phyloP scores from a whole-genome alignment of 2,329 filamentous ascomycete species.

The Alternaria sp. region DNA sequence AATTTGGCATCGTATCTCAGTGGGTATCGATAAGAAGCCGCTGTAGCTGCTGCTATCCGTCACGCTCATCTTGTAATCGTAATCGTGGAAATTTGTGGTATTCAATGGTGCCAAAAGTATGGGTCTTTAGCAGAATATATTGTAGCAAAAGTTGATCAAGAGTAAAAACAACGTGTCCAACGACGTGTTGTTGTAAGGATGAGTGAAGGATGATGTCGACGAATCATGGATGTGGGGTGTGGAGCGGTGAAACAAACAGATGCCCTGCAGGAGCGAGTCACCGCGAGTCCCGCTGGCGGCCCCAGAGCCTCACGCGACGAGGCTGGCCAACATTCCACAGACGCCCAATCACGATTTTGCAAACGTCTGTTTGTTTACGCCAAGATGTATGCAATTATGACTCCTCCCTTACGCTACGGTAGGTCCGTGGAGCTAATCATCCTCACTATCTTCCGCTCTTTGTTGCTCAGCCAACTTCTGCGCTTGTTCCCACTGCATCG shows the following conservation, averaged over 20 bases:
- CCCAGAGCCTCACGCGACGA: conserved; percentile 20
- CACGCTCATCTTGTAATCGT: background rate
- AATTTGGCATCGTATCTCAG: conserved; percentile 51
- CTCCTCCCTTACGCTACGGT: background rate
- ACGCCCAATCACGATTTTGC: conserved; percentile 12
- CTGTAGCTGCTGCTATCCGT: conserved; percentile 10
- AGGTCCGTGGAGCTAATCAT: conserved; percentile 29
- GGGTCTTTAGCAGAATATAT: conserved; percentile 2
- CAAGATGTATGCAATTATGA: conserved; percentile 4
- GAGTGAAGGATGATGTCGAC: conserved; percentile 1
- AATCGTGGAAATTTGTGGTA: background rate
- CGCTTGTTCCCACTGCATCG: conserved; percentile 56
- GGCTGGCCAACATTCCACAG: conserved; percentile 3
- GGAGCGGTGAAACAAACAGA: conserved; percentile 21
- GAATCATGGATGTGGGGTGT: conserved; percentile 19
- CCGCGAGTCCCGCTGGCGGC: conserved; percentile 19
- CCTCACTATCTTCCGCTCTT: conserved; percentile 46
- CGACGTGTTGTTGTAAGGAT: conserved; percentile 10
- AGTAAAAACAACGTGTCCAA: background rate
- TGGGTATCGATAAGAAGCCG: conserved; percentile 39
- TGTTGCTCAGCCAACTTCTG: conserved; percentile 51
- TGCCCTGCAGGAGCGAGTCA: conserved; percentile 19
- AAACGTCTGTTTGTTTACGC: conserved; percentile 13
- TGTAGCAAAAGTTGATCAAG: background rate
- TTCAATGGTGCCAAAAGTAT: background rate